phyloP scores from a whole-genome alignment of 2,329 filamentous ascomycete genomes.

The Xylariales sp. region DNA sequence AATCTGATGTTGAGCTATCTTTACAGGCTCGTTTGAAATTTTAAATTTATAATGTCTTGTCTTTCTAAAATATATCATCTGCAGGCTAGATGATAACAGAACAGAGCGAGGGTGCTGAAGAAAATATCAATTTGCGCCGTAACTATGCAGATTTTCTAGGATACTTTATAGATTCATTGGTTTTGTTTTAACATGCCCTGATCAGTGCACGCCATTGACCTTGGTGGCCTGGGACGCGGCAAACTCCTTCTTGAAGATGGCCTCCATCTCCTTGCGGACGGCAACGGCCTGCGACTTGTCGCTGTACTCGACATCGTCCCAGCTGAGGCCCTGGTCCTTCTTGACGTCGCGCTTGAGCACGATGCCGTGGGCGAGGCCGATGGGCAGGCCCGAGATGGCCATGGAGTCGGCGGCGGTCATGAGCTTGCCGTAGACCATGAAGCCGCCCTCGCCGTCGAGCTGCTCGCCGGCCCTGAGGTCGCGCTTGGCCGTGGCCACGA shows the following conservation, averaged over 20 bases:
- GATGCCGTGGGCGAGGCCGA: constrained; percentile 37
- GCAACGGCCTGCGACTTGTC: constrained; percentile 31
- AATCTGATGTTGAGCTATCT: no score
- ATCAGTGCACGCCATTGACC: constrained; percentile 13
- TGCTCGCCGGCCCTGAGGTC: constrained; percentile 38
- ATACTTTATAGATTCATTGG: no score
- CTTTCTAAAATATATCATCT: no score
- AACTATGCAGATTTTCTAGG: no score
- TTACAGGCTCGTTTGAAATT: no score
- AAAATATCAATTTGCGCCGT: no score
- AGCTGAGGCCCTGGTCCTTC: constrained; percentile 36
- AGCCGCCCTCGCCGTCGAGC: constrained; percentile 40
- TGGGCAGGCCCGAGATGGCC: constrained; percentile 34
- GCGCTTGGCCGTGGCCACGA: constrained; percentile 41
- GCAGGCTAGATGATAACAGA: no score
- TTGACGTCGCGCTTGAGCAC: constrained; percentile 33
- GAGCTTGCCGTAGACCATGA: constrained; percentile 39
- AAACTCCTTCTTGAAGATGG: constrained; percentile 26
- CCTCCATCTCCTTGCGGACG: constrained; percentile 38
- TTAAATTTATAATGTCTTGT: no score
- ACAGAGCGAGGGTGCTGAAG: no score
- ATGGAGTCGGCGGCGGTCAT: constrained; percentile 35
- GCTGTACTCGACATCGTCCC: constrained; percentile 39
- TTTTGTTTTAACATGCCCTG: no score
- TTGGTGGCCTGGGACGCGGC: constrained; percentile 5